Percentiles rank a stretch among this genome's conserved stretches.
phyloP scores from a whole-genome alignment of 352 stramenopile genomes.

The Phytophthora constricta region DNA sequence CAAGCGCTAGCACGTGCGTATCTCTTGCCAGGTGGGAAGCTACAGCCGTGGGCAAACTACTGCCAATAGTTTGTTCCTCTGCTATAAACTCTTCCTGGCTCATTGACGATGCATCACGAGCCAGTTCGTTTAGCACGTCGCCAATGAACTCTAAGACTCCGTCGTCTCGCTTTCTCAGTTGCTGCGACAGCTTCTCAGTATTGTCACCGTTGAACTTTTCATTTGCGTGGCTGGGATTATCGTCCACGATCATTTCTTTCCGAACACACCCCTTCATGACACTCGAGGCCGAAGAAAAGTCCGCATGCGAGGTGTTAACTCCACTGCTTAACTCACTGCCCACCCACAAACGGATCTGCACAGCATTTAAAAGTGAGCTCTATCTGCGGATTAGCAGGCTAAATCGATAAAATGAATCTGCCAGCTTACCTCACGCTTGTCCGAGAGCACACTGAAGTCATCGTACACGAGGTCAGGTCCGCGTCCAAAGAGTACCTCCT shows the following conservation, averaged over 20 bases:
- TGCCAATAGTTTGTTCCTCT: conserved; percentile 23
- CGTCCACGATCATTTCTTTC: conserved; percentile 24
- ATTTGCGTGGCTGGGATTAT: neutral
- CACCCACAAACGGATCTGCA: conserved; percentile 59
- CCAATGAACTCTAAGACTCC: conserved; percentile 36
- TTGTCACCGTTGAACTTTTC: neutral
- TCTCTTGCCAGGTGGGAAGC: conserved; percentile 24
- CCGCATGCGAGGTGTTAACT: conserved; percentile 24
- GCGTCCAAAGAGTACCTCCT: conserved; percentile 62
- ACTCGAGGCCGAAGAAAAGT: conserved; percentile 26
- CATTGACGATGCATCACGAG: conserved; percentile 22
- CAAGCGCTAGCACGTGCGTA: conserved; percentile 39
- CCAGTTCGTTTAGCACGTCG: conserved; percentile 26
- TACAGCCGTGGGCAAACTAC: conserved; percentile 25
- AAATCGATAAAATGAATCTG: too few species aligned
- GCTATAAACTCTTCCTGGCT: conserved; percentile 17
- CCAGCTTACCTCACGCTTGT: conserved; percentile 67
- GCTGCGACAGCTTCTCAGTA: conserved; percentile 1
- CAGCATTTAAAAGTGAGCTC: too few species aligned
- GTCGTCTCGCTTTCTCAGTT: conserved; percentile 14
- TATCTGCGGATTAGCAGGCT: too few species aligned
- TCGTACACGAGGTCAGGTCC: conserved; percentile 79
- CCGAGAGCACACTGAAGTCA: conserved; percentile 82
- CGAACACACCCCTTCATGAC: conserved; percentile 65
- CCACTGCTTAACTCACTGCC: conserved; percentile 8